Conservation (phyloP, 768 basidiomycete species). For the Lentinula detonsa region DNA sequence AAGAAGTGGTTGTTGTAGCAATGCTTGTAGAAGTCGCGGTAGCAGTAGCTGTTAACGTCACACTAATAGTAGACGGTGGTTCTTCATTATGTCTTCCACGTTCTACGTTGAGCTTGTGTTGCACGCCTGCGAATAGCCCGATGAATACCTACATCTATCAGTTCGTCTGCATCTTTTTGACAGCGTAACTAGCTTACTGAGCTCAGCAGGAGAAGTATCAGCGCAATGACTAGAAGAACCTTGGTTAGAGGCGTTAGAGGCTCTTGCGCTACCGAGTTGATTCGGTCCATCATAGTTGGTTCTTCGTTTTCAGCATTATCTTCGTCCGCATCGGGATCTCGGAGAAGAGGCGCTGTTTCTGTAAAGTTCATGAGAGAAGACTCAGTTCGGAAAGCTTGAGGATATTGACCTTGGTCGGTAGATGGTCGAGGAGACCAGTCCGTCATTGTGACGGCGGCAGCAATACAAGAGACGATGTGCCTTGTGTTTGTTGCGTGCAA, state of each 20-base stretch:
- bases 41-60: slow-evolving; percentile 30
- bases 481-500: slow-evolving; percentile 2
- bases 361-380: not conserved
- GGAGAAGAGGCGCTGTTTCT: slow-evolving; percentile 67
- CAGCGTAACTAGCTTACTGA: slow-evolving; percentile 33
- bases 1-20: slow-evolving; percentile 32
- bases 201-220: slow-evolving; percentile 75
- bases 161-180: not conserved
- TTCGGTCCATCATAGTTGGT: slow-evolving; percentile 35
- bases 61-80: slow-evolving; percentile 9
- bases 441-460: slow-evolving; percentile 39
- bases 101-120: slow-evolving; percentile 64
- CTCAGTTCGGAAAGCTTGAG: not conserved
- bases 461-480: not conserved
- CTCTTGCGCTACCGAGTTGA: slow-evolving; percentile 59
- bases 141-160: slow-evolving; percentile 58
- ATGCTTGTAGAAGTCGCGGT: slow-evolving; percentile 38
- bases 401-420: slow-evolving; percentile 46
- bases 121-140: slow-evolving; percentile 87
- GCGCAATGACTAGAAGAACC: slow-evolving; percentile 66
- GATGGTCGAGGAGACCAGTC: slow-evolving; percentile 48
- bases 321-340: slow-evolving; percentile 38
- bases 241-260: slow-evolving; percentile 82
- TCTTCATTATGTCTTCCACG: slow-evolving; percentile 29
- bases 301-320: slow-evolving; percentile 18